These are phyloP conservation scores for Domatiomyces catenatus DNA, from an alignment of 2,329 filamentous ascomycete species.

Conservation along the genomic window DNA sequence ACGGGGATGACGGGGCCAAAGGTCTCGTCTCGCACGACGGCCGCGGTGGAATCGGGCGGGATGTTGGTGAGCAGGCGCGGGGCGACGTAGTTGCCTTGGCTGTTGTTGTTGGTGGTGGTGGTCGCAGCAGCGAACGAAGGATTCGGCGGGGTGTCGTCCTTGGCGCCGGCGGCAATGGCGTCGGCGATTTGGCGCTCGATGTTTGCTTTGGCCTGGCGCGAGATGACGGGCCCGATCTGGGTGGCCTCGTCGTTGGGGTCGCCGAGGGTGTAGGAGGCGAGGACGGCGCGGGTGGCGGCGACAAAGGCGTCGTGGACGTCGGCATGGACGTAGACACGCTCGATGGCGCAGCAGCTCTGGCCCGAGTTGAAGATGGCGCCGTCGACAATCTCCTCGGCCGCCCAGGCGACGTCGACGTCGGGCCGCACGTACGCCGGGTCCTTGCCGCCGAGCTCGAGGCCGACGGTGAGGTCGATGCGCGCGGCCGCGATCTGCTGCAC, in stretches of 20 bases:
- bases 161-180: conserved; percentile 68
- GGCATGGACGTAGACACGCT: conserved; percentile 80
- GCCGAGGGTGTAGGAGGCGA: conserved; percentile 71
- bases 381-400: conserved; percentile 85
- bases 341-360: conserved; percentile 91
- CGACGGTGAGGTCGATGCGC: conserved; percentile 48
- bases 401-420: conserved; percentile 82
- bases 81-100: conserved; percentile 70
- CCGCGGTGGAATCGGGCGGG: conserved; percentile 54
- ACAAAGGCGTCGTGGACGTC: conserved; percentile 73
- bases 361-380: conserved; percentile 95
- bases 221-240: conserved; percentile 78
- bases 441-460: conserved; percentile 85
- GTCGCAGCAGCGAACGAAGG: conserved; percentile 55
- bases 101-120: too few relatives aligned
- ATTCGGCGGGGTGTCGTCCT: conserved; percentile 70
- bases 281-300: conserved; percentile 60
- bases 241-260: conserved; percentile 67
- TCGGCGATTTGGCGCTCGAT: conserved; percentile 70
- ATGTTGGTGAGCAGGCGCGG: conserved; percentile 70
- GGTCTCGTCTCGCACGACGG: conserved; percentile 83
- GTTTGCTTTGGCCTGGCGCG: conserved; percentile 57
- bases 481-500: conserved; percentile 75
- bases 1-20: conserved; percentile 88
- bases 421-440: conserved; percentile 78